Conservation (phyloP, 2,329 filamentous ascomycete genomes). For the Harringtonia lauricola region DNA sequence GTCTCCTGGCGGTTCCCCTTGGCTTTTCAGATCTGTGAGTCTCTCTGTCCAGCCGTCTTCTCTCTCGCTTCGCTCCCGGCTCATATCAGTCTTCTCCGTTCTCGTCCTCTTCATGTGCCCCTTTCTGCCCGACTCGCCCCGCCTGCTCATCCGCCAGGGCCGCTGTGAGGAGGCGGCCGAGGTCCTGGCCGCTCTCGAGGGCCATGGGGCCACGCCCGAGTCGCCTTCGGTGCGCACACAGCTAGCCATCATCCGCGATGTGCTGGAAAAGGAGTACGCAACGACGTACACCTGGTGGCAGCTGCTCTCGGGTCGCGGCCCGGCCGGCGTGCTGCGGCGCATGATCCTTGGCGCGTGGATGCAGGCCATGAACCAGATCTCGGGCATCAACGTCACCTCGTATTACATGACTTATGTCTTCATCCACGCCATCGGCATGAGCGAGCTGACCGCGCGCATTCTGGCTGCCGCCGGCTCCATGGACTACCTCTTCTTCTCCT, state of each 20-base stretch:
- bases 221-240: not conserved
- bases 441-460: slow-evolving; percentile 23
- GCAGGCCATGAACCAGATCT: slow-evolving; percentile 3
- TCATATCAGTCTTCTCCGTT: not conserved
- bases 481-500: slow-evolving; percentile 20
- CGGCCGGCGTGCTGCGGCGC: not conserved
- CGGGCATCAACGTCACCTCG: not conserved
- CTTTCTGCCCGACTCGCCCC: slow-evolving; percentile 2
- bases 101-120: slow-evolving; percentile 1
- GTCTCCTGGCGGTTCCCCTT: slow-evolving; percentile 13
- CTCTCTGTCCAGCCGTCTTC: not conserved
- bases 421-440: slow-evolving; percentile 23
- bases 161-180: not conserved
- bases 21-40: slow-evolving; percentile 14
- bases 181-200: slow-evolving; percentile 2
- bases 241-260: slow-evolving; percentile 1
- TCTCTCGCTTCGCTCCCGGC: not conserved
- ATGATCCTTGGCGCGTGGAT: slow-evolving; percentile 1
- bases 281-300: not conserved
- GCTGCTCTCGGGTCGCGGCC: not conserved
- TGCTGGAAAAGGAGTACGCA: not conserved
- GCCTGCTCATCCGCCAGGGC: slow-evolving; percentile 1
- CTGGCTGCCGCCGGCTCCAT: slow-evolving; percentile 31
- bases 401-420: slow-evolving; percentile 24
- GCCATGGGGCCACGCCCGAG: not conserved